Conservation (phyloP, 768 basidiomycete genomes). For the Rhodocollybia butyracea region DNA sequence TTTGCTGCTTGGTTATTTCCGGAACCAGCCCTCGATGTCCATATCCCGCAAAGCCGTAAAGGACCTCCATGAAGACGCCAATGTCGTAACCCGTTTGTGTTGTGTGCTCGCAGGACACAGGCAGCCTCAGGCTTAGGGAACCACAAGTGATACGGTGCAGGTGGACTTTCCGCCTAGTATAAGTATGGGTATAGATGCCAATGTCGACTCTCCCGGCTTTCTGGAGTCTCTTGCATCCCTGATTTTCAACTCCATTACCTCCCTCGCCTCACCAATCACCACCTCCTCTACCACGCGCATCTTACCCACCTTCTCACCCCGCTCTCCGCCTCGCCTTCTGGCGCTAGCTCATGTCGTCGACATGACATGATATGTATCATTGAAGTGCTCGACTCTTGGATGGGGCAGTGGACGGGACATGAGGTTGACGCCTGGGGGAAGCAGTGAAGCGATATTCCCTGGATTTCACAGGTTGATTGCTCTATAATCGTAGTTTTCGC, state of each 20-base stretch:
- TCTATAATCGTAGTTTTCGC: background rate
- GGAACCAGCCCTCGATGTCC: constrained; percentile 47
- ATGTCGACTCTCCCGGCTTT: constrained; percentile 32
- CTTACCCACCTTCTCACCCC: constrained; percentile 30
- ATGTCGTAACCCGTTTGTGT: constrained; percentile 52
- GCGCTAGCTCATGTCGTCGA: constrained; percentile 42
- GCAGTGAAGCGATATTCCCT: constrained; percentile 20
- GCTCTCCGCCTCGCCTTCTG: constrained; percentile 50
- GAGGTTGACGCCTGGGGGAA: constrained; percentile 39
- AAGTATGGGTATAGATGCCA: background rate
- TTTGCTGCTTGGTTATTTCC: no score
- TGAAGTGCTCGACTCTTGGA: constrained; percentile 47
- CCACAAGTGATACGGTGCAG: constrained; percentile 32
- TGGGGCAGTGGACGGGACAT: constrained; percentile 31
- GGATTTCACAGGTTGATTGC: constrained; percentile 1
- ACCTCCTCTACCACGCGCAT: no score
- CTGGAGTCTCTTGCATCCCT: constrained; percentile 30
- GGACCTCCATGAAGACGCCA: constrained; percentile 65
- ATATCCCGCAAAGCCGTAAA: constrained; percentile 49
- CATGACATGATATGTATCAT: constrained; percentile 46
- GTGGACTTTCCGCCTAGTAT: constrained; percentile 23
- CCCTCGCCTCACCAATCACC: no score
- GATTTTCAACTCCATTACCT: no score
- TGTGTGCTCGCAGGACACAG: constrained; percentile 38
- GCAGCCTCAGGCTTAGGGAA: constrained; percentile 11